Evolutionary conservation across 176 grass and related monocot genomes (phyloP).

Genomic region (maize (Zea mays)): DNA sequence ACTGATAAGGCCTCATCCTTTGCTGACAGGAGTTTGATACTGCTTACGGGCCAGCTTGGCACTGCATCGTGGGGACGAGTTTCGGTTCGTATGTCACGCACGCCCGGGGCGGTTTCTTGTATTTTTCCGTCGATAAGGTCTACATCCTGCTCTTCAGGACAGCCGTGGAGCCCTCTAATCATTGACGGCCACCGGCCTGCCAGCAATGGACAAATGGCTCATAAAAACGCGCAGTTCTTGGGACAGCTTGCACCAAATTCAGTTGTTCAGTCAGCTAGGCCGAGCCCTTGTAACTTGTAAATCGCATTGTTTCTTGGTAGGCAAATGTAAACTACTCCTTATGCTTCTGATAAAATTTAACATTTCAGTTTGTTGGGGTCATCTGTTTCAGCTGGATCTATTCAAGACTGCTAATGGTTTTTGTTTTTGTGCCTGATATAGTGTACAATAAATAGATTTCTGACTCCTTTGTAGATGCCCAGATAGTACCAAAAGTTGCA

Average conservation of each 20-base stretch:
- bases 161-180: conserved; percentile 59
- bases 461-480: conserved; percentile 1
- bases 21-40: conserved; percentile 82
- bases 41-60: conserved; percentile 92
- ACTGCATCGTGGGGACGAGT: conserved; percentile 96
- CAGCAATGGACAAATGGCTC: conserved; percentile 13
- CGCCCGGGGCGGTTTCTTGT: conserved; percentile 85
- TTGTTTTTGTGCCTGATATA: not conserved
- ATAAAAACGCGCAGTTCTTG: conserved; percentile 9
- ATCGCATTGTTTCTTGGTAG: conserved; percentile 34
- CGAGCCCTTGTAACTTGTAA: conserved; percentile 32
- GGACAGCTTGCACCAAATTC: conserved; percentile 7
- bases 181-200: conserved; percentile 40
- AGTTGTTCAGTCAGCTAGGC: conserved; percentile 8
- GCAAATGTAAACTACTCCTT: conserved; percentile 2
- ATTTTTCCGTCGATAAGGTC: conserved; percentile 93
- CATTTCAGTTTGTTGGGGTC: too few species aligned
- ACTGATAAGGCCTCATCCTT: conserved; percentile 33
- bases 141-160: conserved; percentile 92
- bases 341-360: conserved; percentile 9
- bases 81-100: conserved; percentile 97
- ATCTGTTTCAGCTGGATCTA: conserved; percentile 6
- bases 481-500: not conserved
- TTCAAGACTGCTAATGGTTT: not conserved
- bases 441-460: conserved; percentile 1